Percentiles rank a stretch among this genome's conserved stretches.
phyloP scores from a whole-genome alignment of 768 basidiomycete species.

The Austroboletus eburneus region DNA sequence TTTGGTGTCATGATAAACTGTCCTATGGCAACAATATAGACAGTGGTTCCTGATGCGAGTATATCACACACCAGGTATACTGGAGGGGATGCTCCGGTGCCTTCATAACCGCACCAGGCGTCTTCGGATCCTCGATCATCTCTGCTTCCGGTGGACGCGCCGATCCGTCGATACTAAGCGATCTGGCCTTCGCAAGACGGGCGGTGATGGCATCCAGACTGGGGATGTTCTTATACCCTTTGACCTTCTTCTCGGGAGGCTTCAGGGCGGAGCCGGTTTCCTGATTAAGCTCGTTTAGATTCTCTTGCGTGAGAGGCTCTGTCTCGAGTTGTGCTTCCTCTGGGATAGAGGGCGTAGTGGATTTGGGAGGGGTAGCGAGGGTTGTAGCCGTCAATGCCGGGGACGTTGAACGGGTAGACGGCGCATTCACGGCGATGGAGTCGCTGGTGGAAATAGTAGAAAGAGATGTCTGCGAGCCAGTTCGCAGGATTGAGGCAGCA shows the following conservation, averaged over 20 bases:
- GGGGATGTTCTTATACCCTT: constrained; percentile 86
- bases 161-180: constrained; percentile 55
- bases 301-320: constrained; percentile 60
- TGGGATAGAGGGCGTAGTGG: constrained; percentile 38
- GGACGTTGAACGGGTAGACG: constrained; percentile 64
- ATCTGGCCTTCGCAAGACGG: constrained; percentile 65
- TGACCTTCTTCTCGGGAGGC: constrained; percentile 35
- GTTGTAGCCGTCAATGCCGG: constrained; percentile 48
- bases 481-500: constrained; percentile 68
- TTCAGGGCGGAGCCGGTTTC: constrained; percentile 38
- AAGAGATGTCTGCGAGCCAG: constrained; percentile 50
- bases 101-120: constrained; percentile 65
- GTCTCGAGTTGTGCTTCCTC: constrained; percentile 32
- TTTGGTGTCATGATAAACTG: constrained; percentile 87
- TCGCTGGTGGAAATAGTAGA: constrained; percentile 49
- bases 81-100: constrained; percentile 81
- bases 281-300: constrained; percentile 58
- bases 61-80: constrained; percentile 60
- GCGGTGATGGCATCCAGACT: constrained; percentile 82
- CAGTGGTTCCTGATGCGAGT: not conserved
- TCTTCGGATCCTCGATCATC: constrained; percentile 80
- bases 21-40: constrained; percentile 48
- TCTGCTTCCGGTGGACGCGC: constrained; percentile 71
- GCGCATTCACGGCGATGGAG: constrained; percentile 62
- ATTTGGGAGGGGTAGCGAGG: constrained; percentile 40